A percentile compares a stretch with the other conserved stretches of the same genome.
These are phyloP conservation scores for Gonapodya sp. DNA, from an alignment of 192 early-diverging fungal species.

Conservation along the genomic window DNA sequence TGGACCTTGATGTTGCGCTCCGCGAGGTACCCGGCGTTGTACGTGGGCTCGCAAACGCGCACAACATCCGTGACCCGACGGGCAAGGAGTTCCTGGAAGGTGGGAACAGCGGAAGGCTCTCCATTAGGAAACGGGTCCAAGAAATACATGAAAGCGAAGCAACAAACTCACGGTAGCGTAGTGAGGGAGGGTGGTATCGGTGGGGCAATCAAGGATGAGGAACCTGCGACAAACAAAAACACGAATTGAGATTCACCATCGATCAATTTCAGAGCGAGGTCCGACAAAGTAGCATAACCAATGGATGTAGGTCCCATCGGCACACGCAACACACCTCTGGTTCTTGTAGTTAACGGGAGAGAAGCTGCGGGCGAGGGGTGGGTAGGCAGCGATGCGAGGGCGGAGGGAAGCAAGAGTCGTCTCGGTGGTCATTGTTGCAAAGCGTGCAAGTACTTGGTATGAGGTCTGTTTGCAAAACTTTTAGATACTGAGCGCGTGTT, in stretches of 20 bases:
- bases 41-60: slow-evolving; percentile 80
- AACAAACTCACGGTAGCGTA: slow-evolving; percentile 44
- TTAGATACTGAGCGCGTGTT: too few relatives aligned
- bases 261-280: neutral
- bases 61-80: slow-evolving; percentile 65
- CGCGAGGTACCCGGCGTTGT: slow-evolving; percentile 39
- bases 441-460: neutral
- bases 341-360: slow-evolving; percentile 49
- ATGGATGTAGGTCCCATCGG: too few relatives aligned
- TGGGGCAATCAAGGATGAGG: slow-evolving; percentile 88
- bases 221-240: slow-evolving; percentile 46
- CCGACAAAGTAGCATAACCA: too few relatives aligned
- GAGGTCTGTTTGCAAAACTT: too few relatives aligned
- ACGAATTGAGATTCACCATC: neutral
- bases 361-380: slow-evolving; percentile 46
- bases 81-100: slow-evolving; percentile 51
- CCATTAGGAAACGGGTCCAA: neutral
- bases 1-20: slow-evolving; percentile 55
- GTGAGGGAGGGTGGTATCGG: slow-evolving; percentile 61
- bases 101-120: too few relatives aligned
- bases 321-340: neutral
- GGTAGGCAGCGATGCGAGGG: neutral
- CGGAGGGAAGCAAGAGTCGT: neutral
- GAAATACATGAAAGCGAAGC: slow-evolving; percentile 14
- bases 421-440: neutral